Base-by-base conservation (phyloP, 257 asterid genomes). In the Primulina eburnea region DNA sequence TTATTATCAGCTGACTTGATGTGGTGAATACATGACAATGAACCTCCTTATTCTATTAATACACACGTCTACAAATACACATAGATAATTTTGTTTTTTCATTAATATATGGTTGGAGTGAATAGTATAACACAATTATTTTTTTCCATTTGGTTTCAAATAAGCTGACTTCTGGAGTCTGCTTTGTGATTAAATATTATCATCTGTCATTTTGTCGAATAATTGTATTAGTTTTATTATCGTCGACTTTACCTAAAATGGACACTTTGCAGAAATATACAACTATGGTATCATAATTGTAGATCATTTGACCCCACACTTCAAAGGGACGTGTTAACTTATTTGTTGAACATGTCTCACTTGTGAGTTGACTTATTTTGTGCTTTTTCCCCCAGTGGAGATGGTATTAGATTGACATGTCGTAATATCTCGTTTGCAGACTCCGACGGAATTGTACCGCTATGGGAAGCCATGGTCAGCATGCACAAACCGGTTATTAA, bases 391-490 rank as follows among this genome's bases (percentile, higher is more conserved):
- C 53, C 18, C 50, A 8, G 34, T 16, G 34, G 11, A 60, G 43
- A 67, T 47, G 14, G 2, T 1, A 2, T 63, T 77, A 43, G 8
- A 52, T 53, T 60, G 65, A 77, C 18, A n/a, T n/a, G 4, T 12
- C 5, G 6, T 62, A 2, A 40, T 35, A 38, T 63, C 17, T 60
- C 50, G 40, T 58, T 35, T 70, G 69, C 86, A 87, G 89, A 87
- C 82, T 37, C 70, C 0, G 86, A 83, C 77, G 95, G 95, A 69
- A 85, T 71, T 71, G 88, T 87, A 18, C 95, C 91, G 2, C 61
- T 87, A 7, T 87, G 90, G 95, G 95, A 85, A 64, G 88, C 95
- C 55, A 78, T 85, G 71, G 9, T 78, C 18, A 84, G 75, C 59
- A 43, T 63, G 24, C 89, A 85, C 71, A 74, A 78, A 65, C 5